Evolutionary conservation across 148 eudicot species (phyloP).

Genomic region (Drosera capensis): DNA sequence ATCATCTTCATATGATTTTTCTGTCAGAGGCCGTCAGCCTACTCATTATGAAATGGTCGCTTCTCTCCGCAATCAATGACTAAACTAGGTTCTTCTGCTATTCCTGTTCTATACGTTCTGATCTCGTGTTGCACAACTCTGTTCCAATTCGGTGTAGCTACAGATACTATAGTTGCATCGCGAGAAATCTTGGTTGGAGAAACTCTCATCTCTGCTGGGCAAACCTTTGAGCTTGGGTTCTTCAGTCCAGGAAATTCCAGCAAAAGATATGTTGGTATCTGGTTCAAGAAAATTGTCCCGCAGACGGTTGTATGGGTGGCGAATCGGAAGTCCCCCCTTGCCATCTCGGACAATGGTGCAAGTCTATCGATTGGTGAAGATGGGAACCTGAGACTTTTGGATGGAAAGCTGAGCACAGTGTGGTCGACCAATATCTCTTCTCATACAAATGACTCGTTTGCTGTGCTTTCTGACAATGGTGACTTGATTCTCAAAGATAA

Average conservation of each 20-base stretch:
- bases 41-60: too few species aligned
- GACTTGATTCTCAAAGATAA: conserved; percentile 4
- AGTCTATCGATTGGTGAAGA: background rate
- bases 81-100: too few species aligned
- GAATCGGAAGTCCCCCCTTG: conserved; percentile 24
- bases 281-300: conserved; percentile 24
- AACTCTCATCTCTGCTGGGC: conserved; percentile 9
- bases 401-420: conserved; percentile 1
- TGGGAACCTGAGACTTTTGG: conserved; percentile 3
- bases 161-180: too few species aligned
- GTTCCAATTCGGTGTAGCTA: too few species aligned
- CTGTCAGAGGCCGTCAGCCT: too few species aligned
- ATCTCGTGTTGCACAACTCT: too few species aligned
- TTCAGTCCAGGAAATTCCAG: conserved; percentile 14
- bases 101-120: too few species aligned
- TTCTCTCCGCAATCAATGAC: too few species aligned
- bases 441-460: conserved; percentile 1
- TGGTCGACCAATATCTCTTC: conserved; percentile 2
- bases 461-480: conserved; percentile 3
- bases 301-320: conserved; percentile 30
- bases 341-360: too few species aligned
- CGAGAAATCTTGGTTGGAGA: too few species aligned
- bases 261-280: conserved; percentile 17
- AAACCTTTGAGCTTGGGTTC: conserved; percentile 17
- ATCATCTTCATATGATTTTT: too few species aligned